These are phyloP conservation scores for Coniochaeta hoffmannii DNA, from an alignment of 2,329 filamentous ascomycete species.

Conservation along the genomic window DNA sequence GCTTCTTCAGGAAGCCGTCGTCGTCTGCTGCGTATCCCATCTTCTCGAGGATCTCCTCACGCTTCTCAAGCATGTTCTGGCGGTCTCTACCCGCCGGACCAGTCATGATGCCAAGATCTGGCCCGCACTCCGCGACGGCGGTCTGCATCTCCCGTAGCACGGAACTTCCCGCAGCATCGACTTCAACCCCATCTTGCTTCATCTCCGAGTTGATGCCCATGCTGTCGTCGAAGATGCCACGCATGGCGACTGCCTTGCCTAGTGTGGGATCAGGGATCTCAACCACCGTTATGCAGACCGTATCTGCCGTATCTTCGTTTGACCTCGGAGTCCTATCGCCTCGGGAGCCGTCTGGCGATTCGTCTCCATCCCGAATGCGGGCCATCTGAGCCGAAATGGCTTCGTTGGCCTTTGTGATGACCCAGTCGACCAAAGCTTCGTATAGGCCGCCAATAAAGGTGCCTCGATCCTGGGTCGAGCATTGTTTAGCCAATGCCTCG, in stretches of 20 bases:
- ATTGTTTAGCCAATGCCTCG: slow-evolving; percentile 69
- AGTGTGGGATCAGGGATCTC: slow-evolving; percentile 76
- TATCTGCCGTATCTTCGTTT: slow-evolving; percentile 68
- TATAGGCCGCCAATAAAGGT: slow-evolving; percentile 82
- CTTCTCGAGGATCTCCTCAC: slow-evolving; percentile 79
- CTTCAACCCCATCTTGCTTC: slow-evolving; percentile 87
- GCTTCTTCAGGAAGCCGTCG: slow-evolving; percentile 72
- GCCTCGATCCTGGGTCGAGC: slow-evolving; percentile 76
- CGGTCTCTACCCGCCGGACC: slow-evolving; percentile 62
- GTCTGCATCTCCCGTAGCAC: slow-evolving; percentile 82
- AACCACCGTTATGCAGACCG: slow-evolving; percentile 80
- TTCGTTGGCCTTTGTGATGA: slow-evolving; percentile 80
- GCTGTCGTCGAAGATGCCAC: slow-evolving; percentile 87
- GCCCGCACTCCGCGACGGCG: slow-evolving; percentile 67
- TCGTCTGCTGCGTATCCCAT: slow-evolving; percentile 74
- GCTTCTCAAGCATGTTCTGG: slow-evolving; percentile 72
- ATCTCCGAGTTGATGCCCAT: slow-evolving; percentile 93
- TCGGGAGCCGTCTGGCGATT: slow-evolving; percentile 54
- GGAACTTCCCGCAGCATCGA: slow-evolving; percentile 66
- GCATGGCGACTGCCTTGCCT: slow-evolving; percentile 82
- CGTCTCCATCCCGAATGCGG: slow-evolving; percentile 56
- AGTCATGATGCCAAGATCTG: slow-evolving; percentile 69
- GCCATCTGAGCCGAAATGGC: slow-evolving; percentile 72
- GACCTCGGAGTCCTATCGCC: slow-evolving; percentile 58
- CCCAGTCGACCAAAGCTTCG: slow-evolving; percentile 91